Percentiles rank a stretch among this genome's conserved stretches.
phyloP scores from a whole-genome alignment of 2,329 filamentous ascomycete genomes.

The Aureobasidium uvarum region DNA sequence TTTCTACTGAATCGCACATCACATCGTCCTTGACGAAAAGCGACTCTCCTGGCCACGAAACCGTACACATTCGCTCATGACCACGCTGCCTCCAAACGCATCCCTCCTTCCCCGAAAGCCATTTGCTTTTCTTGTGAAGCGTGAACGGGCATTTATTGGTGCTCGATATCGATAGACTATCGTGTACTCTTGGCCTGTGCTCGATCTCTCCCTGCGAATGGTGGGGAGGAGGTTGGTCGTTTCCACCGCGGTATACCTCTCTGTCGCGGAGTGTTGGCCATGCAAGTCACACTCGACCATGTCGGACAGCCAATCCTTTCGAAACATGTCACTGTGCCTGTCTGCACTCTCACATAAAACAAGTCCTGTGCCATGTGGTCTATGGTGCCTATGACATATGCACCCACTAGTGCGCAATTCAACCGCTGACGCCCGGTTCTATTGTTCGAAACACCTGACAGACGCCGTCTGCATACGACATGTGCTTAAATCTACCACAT shows the following conservation, averaged over 20 bases:
- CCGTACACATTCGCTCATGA: background rate
- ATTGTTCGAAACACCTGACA: constrained; percentile 14
- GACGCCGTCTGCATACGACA: background rate
- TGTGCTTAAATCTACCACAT: background rate
- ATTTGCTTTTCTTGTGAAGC: background rate
- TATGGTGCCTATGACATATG: constrained; percentile 3
- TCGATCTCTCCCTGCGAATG: background rate
- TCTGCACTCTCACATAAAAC: constrained; percentile 9
- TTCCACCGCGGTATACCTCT: background rate
- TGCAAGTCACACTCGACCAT: background rate
- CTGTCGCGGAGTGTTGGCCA: background rate
- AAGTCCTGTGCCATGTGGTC: constrained; percentile 11
- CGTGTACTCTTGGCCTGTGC: constrained; percentile 16
- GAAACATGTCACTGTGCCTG: constrained; percentile 21
- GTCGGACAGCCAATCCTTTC: background rate
- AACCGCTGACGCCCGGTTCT: constrained; percentile 16
- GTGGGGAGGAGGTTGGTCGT: constrained; percentile 5
- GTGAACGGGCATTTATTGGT: constrained; percentile 11
- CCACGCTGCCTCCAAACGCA: background rate
- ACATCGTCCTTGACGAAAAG: background rate
- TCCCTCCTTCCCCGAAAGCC: background rate
- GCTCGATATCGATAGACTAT: background rate
- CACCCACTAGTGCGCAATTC: background rate
- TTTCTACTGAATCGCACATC: background rate
- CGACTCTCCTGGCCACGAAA: background rate